phyloP scores from a whole-genome alignment of 768 basidiomycete species.

The Collybiopsis luxurians region DNA sequence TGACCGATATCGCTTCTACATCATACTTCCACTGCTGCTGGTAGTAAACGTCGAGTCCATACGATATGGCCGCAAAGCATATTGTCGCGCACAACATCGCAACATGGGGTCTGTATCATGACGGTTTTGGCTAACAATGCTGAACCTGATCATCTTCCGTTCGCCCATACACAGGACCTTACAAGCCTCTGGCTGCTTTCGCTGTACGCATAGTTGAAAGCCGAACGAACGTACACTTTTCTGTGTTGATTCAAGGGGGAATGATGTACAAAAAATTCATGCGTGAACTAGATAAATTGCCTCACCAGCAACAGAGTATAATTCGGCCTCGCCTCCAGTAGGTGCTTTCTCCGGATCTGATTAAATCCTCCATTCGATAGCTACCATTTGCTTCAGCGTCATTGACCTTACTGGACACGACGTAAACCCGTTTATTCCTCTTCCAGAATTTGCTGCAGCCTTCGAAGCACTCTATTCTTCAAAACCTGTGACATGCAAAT shows the following conservation, averaged over 20 bases:
- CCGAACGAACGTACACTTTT: not conserved
- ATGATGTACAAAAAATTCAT: constrained; percentile 2
- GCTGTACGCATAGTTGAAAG: not conserved
- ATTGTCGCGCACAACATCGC: not conserved
- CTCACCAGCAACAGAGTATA: not conserved
- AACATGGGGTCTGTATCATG: not conserved
- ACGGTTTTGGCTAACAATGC: no score
- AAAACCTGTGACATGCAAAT: not conserved
- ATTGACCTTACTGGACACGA: not conserved
- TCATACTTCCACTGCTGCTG: no score
- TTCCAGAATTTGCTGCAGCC: not conserved
- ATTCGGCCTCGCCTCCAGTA: constrained; percentile 3
- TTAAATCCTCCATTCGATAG: not conserved
- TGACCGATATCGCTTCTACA: no score
- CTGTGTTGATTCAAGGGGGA: not conserved
- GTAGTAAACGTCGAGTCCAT: no score
- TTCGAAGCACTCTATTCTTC: not conserved
- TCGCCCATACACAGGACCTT: not conserved
- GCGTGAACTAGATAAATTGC: not conserved
- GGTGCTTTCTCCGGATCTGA: not conserved
- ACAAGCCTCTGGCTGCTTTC: constrained; percentile 2
- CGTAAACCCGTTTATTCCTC: not conserved
- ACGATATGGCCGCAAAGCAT: not conserved
- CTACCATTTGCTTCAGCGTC: not conserved
- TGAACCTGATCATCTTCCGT: not conserved